Percentiles rank a stretch among this genome's conserved stretches.
Evolutionary conservation across 331 rosid genomes (phyloP).

Genomic region (Quercus lobata): DNA sequence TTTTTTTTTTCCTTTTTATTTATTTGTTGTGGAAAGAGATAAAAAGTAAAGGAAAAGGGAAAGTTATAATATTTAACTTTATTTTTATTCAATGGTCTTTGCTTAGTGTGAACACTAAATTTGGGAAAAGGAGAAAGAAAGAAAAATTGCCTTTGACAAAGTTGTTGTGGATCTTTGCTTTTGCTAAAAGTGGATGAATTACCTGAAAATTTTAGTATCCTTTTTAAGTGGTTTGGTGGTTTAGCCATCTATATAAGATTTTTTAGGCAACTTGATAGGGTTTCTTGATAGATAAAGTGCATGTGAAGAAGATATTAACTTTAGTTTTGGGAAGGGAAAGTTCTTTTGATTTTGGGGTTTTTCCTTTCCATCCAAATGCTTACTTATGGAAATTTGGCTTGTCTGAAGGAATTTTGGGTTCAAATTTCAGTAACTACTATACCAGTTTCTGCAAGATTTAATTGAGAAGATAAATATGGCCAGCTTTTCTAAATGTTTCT

Average conservation of each 20-base stretch:
- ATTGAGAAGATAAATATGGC: not conserved
- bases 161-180: conserved; percentile 22
- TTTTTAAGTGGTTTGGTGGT: conserved; percentile 4
- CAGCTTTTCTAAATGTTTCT: not conserved
- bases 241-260: conserved; percentile 12
- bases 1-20: conserved; percentile 4
- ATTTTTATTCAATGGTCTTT: conserved; percentile 22
- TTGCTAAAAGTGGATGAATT: conserved; percentile 26
- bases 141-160: not conserved
- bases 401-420: not conserved
- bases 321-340: not conserved
- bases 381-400: not conserved
- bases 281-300: conserved; percentile 14
- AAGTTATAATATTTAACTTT: conserved; percentile 27
- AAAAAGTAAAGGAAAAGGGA: conserved; percentile 12
- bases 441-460: not conserved
- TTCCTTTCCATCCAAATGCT: conserved; percentile 11
- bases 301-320: not conserved
- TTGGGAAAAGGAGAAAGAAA: conserved; percentile 18
- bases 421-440: not conserved
- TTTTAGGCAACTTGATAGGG: conserved; percentile 7
- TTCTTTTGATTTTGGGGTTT: not conserved
- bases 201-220: not conserved
- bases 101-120: conserved; percentile 28
- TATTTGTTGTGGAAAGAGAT: not conserved